phyloP scores from a whole-genome alignment of 2,329 filamentous ascomycete genomes.

The Hymenoscyphus salicellus region DNA sequence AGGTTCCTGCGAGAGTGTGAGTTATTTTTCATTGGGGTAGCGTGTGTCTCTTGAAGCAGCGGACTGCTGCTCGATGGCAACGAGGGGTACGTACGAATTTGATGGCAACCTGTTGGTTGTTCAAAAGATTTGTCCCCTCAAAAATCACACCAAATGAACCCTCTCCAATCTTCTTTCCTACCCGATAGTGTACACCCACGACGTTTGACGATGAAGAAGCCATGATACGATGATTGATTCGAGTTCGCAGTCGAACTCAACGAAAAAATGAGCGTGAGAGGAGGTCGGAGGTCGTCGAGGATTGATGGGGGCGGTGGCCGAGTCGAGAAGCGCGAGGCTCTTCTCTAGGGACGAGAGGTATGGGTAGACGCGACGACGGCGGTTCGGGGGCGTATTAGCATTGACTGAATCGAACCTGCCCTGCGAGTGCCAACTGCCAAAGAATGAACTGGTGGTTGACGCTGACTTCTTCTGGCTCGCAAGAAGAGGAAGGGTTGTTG shows the following conservation, averaged over 20 bases:
- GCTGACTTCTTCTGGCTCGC: not conserved
- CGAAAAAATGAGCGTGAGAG: slow-evolving; percentile 16
- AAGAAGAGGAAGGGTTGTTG: slow-evolving; percentile 2
- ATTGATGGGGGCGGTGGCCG: slow-evolving; percentile 10
- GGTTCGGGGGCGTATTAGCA: slow-evolving; percentile 16
- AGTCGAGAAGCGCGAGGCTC: slow-evolving; percentile 21
- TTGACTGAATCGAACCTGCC: slow-evolving; percentile 1
- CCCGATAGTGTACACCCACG: slow-evolving; percentile 96
- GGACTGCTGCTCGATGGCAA: not conserved
- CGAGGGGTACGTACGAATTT: slow-evolving; percentile 75
- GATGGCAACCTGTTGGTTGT: slow-evolving; percentile 98
- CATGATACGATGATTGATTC: slow-evolving; percentile 25
- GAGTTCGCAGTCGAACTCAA: slow-evolving; percentile 26
- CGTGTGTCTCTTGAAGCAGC: too few species aligned
- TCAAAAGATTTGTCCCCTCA: slow-evolving; percentile 95
- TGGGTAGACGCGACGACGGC: slow-evolving; percentile 27
- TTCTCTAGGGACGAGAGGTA: slow-evolving; percentile 5
- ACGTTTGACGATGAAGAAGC: slow-evolving; percentile 68
- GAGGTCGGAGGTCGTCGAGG: not conserved
- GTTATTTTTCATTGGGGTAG: not conserved
- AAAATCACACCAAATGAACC: slow-evolving; percentile 98
- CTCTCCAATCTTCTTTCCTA: slow-evolving; percentile 99
- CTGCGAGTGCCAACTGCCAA: not conserved
- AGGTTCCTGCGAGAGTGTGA: slow-evolving; percentile 65
- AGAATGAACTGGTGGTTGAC: not conserved